Base-by-base conservation (phyloP, 2,329 filamentous ascomycete genomes). In the Monilinia polystroma region DNA sequence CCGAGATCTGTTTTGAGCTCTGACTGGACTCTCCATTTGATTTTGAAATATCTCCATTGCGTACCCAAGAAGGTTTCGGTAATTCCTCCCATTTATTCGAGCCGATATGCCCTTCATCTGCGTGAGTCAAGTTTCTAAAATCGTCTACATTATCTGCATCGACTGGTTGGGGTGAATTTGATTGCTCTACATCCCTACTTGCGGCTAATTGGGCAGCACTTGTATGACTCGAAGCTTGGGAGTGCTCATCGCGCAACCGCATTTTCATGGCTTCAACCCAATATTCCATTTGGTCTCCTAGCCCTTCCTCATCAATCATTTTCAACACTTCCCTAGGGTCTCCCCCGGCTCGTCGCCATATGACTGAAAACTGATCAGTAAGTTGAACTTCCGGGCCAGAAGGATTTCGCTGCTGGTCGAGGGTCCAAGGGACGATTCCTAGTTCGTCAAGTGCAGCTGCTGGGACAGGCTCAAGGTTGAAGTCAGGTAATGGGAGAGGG, bases 281-380 rank as follows among this genome's bases (percentile, higher is more conserved):
- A 75, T 86, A 85, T 14, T 80, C 79, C 45, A 91, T 80, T 60
- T 84, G 83, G 14, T 86, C 84, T 66, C 84, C 81, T 2, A 86
- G 80, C 5, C 83, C 81, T 71, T 90, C 87, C 49, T 85, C 82
- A 51, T 84, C 82, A 43, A 90, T 87, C 29, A 90, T 85, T 52
- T 81, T 79, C 3, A 89, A 71, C 35, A 90, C 85, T 67, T 81
- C 82, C 47, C 84, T 80, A 0, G 83, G 82, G 71, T 90, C 82
- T 5, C 87, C 87, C 54, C 82, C 81, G 1, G 87, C 86, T 66
- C 84, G 84, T 53, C 82, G 80, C 76, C 87, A 88, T 49, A 85
- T 87, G 66, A 80, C 81, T 71, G 83, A 79, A 76, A 79, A 85
- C 73, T 80, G 83, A 68, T 74, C 73, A 18, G 72, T 73, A 68